phyloP scores from a whole-genome alignment of 2,329 filamentous ascomycete species.

The Aurifilum marmelostoma region DNA sequence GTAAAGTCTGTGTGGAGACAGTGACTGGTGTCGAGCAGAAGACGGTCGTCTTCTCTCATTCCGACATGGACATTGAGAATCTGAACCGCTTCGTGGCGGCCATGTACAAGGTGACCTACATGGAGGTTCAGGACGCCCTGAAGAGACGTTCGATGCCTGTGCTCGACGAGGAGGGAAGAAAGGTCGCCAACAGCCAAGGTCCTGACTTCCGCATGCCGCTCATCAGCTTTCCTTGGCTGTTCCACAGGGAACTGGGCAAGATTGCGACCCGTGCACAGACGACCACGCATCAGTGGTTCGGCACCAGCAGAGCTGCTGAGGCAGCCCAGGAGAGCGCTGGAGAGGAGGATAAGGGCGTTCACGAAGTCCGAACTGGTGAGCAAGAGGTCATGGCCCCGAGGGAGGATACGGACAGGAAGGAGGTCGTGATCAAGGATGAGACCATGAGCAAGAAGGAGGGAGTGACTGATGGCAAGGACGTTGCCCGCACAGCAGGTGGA shows the following conservation, averaged over 20 bases:
- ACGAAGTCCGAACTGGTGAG: too few species aligned
- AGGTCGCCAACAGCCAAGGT: constrained; percentile 33
- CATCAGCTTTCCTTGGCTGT: constrained; percentile 94
- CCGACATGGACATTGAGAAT: constrained; percentile 51
- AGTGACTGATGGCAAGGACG: constrained; percentile 32
- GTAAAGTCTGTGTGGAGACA: constrained; percentile 65
- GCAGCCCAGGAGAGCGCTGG: not conserved
- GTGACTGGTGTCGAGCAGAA: constrained; percentile 41
- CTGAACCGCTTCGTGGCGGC: constrained; percentile 78
- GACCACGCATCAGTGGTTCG: not conserved
- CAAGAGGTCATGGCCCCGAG: not conserved
- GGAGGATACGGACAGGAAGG: not conserved
- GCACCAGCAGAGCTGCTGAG: not conserved
- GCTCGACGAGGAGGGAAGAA: constrained; percentile 35
- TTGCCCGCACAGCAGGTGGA: constrained; percentile 35
- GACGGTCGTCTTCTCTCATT: constrained; percentile 47
- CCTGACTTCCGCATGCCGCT: constrained; percentile 65
- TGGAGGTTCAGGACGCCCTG: constrained; percentile 66
- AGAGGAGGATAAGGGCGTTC: not conserved
- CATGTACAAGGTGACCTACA: constrained; percentile 83
- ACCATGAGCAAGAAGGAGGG: constrained; percentile 1
- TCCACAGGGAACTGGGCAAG: constrained; percentile 70
- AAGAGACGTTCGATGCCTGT: constrained; percentile 41
- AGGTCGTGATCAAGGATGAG: constrained; percentile 3
- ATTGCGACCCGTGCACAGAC: constrained; percentile 57